Base-by-base conservation (phyloP, 1,284 basidiomycete species). In the Fomitiporia mediterranea region DNA sequence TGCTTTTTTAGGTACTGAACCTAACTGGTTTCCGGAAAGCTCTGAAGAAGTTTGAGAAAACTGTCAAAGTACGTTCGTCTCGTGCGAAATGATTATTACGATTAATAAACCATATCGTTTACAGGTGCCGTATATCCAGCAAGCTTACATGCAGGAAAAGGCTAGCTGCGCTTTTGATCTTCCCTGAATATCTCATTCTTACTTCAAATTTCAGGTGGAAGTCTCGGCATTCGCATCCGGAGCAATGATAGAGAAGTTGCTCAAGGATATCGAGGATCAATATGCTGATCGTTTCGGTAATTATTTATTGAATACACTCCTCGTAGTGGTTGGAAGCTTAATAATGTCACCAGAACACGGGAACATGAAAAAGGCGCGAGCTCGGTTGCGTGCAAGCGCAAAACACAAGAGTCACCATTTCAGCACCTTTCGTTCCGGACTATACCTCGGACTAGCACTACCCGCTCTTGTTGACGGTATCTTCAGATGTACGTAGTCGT, bases 1-100 rank as follows among this genome's bases (percentile, higher is more conserved):
- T n/a, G n/a, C n/a, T n/a, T n/a, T n/a, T 38, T 15, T 58, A 94
- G 86, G 84, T 89, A 46, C 71, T 98, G 51, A 98, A 98, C 68
- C 69, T 94, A 7, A 90, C 90, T 1, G 95, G 94, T 0, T 94
- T 98, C 68, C 78, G 90, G 21, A 98, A 98, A 69, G 89, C 88
- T 0, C 68, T 97, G 60, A 98, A 94, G 72, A 98, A 97, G 72
- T 97, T 94, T 64, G 91, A 94, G 67, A 98, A 97, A 71, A 75
- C 83, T 2, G 88, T 91, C 0, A 82, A 79, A 65, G 86, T 87
- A 59, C 25, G 71, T 47, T 23, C 23, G 32, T 40, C 2, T 40
- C 17, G 8, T 23, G 32, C 13, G 13, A 6, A 13, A 6, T 34
- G 13, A 34, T 34, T 34, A 6, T 13, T 34, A 34, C 32, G 13